Evolutionary conservation across 1,139 yeast species (phyloP).

Genomic region (Debaryomycetaceae sp.): DNA sequence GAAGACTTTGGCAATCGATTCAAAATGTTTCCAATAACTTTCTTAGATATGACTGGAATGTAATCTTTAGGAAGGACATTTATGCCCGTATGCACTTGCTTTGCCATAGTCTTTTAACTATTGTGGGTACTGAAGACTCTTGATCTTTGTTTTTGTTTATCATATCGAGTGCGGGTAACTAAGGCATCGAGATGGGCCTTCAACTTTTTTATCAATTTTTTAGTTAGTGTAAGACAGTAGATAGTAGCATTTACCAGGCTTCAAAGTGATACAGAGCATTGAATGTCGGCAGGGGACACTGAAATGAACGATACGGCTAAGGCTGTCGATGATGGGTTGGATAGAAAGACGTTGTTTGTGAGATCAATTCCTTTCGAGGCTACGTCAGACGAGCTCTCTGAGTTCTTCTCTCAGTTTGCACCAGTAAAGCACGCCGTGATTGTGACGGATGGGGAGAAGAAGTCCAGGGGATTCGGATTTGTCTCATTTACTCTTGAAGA

Average conservation of each 20-base stretch:
- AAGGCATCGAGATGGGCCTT: not conserved
- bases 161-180: constrained; percentile 3
- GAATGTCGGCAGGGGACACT: constrained; percentile 9
- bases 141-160: constrained; percentile 3
- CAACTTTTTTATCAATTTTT: not conserved
- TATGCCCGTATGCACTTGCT: constrained; percentile 4
- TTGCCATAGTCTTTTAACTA: constrained; percentile 1
- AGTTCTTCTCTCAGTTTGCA: constrained; percentile 83
- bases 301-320: not conserved
- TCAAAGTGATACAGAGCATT: not conserved
- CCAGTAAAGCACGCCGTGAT: constrained; percentile 96
- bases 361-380: constrained; percentile 79
- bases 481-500: constrained; percentile 85
- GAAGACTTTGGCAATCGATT: constrained; percentile 33
- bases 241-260: not conserved
- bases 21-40: constrained; percentile 20
- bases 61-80: constrained; percentile 41
- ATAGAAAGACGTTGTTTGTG: constrained; percentile 72
- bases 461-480: constrained; percentile 92
- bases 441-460: constrained; percentile 71
- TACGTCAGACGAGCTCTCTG: constrained; percentile 75
- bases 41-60: constrained; percentile 29
- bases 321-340: constrained; percentile 36
- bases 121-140: not conserved
- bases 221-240: not conserved